Percentiles rank a stretch among this genome's conserved stretches.
Conservation (phyloP, 108 stramenopile species). For the Nitzschia sp. region DNA sequence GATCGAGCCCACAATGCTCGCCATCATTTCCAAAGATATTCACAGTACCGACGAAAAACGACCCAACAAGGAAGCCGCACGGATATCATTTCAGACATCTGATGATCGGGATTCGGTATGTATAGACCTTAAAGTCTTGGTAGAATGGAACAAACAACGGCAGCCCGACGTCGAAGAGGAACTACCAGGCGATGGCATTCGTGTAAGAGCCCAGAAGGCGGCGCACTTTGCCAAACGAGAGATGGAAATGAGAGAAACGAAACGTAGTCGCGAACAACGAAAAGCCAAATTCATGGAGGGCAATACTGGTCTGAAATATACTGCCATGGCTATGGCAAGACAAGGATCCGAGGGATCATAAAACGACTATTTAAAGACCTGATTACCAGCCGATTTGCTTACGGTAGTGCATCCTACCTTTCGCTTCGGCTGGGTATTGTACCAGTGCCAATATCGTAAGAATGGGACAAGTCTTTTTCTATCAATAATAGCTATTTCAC, state of each 20-base stretch:
- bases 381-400: too few relatives aligned
- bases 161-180: conserved; percentile 47
- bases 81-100: conserved; percentile 20
- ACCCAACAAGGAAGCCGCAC: conserved; percentile 36
- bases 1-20: conserved; percentile 27
- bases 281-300: conserved; percentile 77
- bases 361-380: neutral
- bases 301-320: conserved; percentile 77
- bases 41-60: conserved; percentile 35
- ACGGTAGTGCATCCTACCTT: neutral
- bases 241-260: conserved; percentile 71
- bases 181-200: conserved; percentile 38
- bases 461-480: too few relatives aligned
- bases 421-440: too few relatives aligned
- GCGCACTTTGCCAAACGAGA: conserved; percentile 86
- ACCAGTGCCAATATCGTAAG: too few relatives aligned
- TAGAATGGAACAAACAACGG: conserved; percentile 74
- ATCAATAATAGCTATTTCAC: too few relatives aligned
- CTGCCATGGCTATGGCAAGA: conserved; percentile 87
- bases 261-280: conserved; percentile 69
- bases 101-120: conserved; percentile 35
- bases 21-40: conserved; percentile 35
- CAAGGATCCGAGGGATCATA: conserved; percentile 15
- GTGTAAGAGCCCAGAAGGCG: conserved; percentile 58
- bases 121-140: conserved; percentile 56